Evolutionary conservation across 2,329 filamentous ascomycete genomes (phyloP), one percentile per base, ranked within the genome.

Genomic region (Clarireedia sp.): DNA sequence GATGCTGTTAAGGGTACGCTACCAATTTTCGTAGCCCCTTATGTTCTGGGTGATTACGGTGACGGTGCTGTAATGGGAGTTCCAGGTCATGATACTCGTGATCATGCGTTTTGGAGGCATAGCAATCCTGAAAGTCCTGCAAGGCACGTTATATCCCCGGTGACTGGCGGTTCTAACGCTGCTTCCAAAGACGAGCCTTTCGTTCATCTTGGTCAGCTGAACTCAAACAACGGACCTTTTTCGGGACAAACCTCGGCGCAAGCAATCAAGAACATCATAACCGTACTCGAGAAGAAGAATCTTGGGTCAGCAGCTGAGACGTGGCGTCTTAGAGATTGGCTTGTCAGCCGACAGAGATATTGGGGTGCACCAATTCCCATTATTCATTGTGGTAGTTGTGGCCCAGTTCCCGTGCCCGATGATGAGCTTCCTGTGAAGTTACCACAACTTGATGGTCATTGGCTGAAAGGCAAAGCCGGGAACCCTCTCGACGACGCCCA

Each of bases 341-440:
- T 96, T 55, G 86, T 96, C 64, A 95, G 89, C 68, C 83, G 90
- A n/a, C 90, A 96, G 70, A 78, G 90, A 60, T 95, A 95, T 68
- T 96, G 90, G 90, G 90, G 90, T 14, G 82, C 90, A 0, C 90
- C 90, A 0, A 95, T 96, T 52, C 90, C 90, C 17, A 90, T 96
- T 52, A 77, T 95, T 37, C 89, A 96, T 71, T 95, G 90, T 67
- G 69, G 72, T 17, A 77, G 77, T 6, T 96, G 90, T 68, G 90
- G 90, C 7, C 73, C 86, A 2, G 87, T 95, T 1, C 85, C 89
- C 1, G 90, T 95, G 0, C 88, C 89, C 0, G 80, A 81, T 2
- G 74, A 86, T 9, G 79, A 95, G 56, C 79, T 96, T 10, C 90
- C 90, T 0, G 88, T 96, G 7, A 69, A 79, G 60, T 75, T 95